A percentile compares a stretch with the other conserved stretches of the same genome.
phyloP scores from a whole-genome alignment of 495 filamentous ascomycete genomes.

The Neohortaea acidophila region DNA sequence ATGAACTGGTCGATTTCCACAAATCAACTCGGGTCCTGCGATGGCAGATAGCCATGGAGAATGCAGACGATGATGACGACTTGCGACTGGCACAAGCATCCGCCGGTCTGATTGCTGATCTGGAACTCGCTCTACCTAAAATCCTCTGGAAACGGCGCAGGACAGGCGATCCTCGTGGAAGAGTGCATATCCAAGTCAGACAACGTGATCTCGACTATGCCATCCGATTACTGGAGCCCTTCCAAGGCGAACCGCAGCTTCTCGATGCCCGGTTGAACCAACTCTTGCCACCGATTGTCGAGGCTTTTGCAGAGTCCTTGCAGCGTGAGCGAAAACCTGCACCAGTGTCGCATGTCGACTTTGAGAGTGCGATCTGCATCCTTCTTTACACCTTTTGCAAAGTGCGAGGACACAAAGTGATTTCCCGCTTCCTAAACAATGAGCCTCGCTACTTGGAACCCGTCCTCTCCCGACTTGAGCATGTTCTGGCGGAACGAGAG shows the following conservation, averaged over 20 bases:
- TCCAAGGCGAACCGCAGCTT: constrained; percentile 91
- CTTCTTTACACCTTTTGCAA: constrained; percentile 89
- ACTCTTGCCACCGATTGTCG: constrained; percentile 56
- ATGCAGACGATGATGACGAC: constrained; percentile 24
- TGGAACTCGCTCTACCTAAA: constrained; percentile 17
- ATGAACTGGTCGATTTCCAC: not conserved
- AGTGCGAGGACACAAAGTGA: constrained; percentile 80
- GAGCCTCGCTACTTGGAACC: constrained; percentile 72
- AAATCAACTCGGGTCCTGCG: not conserved
- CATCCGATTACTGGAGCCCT: constrained; percentile 57
- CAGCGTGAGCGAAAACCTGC: not conserved
- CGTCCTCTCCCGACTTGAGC: constrained; percentile 51
- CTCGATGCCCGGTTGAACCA: constrained; percentile 73
- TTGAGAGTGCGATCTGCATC: constrained; percentile 48
- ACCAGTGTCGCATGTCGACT: constrained; percentile 10
- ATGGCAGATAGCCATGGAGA: constrained; percentile 3
- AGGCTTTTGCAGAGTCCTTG: constrained; percentile 58
- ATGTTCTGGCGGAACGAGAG: constrained; percentile 26
- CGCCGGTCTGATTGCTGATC: constrained; percentile 16
- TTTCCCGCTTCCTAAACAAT: constrained; percentile 75
- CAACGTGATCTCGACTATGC: constrained; percentile 19
- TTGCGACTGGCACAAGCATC: constrained; percentile 23
- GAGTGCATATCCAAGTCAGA: constrained; percentile 17
- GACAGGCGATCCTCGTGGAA: not conserved
- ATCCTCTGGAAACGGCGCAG: constrained; percentile 16